Evolutionary conservation across 2,329 filamentous ascomycete species (phyloP).

Genomic region (Trichoderma arundinaceum): DNA sequence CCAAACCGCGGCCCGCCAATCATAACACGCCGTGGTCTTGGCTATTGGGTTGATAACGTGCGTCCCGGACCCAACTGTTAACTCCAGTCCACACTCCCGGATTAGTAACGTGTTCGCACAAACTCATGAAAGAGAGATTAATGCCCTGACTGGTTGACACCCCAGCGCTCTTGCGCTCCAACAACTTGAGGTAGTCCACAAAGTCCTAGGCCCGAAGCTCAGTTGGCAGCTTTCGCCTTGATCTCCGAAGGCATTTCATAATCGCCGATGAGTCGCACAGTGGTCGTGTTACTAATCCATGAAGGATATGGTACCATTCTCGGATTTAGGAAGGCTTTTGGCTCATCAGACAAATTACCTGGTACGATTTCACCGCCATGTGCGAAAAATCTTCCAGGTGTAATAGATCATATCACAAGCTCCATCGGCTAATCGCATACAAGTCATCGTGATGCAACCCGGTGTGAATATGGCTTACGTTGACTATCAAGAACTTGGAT

Average conservation of each 20-base stretch:
- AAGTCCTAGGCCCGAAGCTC: background rate
- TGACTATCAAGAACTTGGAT: too few relatives aligned
- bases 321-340: constrained; percentile 1
- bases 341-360: background rate
- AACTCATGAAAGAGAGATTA: too few relatives aligned
- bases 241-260: constrained; percentile 13
- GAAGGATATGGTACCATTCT: background rate
- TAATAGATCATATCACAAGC: background rate
- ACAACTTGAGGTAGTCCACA: too few relatives aligned
- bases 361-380: background rate
- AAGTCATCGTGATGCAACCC: background rate
- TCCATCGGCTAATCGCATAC: background rate
- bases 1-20: background rate
- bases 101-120: too few relatives aligned
- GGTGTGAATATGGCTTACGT: background rate
- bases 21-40: background rate
- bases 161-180: too few relatives aligned
- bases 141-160: too few relatives aligned
- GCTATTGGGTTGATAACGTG: background rate
- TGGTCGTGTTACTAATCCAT: background rate
- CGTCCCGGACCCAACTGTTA: background rate
- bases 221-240: background rate
- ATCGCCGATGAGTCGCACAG: constrained; percentile 13
- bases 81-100: constrained; percentile 3
- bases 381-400: too few relatives aligned